A percentile compares a stretch with the other conserved stretches of the same genome.
Evolutionary conservation across 2,329 filamentous ascomycete genomes (phyloP).

Genomic region (Colletotrichum horii): DNA sequence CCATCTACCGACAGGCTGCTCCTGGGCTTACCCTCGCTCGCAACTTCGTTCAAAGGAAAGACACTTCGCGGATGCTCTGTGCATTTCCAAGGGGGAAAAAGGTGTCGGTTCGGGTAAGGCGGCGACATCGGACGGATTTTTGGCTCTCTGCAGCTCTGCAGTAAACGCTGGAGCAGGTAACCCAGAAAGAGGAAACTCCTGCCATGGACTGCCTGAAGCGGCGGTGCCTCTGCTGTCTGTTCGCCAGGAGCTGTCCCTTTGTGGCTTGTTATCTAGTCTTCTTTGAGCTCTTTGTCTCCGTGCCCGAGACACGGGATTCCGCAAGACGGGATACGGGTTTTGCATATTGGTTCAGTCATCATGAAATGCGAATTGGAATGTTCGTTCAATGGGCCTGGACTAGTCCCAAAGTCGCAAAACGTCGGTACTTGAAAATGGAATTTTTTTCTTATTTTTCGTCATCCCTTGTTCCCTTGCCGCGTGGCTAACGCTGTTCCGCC

Average conservation of each 20-base stretch:
- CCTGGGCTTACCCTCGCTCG: background rate
- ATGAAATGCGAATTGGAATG: background rate
- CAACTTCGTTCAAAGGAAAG: background rate
- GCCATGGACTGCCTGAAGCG: background rate
- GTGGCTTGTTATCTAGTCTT: background rate
- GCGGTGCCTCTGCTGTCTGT: background rate
- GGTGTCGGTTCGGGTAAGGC: background rate
- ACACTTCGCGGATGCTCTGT: background rate
- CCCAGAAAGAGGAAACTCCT: background rate
- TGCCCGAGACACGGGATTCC: background rate
- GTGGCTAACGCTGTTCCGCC: background rate
- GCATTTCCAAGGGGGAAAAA: background rate
- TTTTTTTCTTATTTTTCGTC: background rate
- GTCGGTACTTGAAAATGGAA: background rate
- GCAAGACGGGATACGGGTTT: background rate
- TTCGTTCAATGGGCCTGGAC: background rate
- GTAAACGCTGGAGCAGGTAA: background rate
- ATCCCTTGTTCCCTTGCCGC: background rate
- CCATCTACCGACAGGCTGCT: background rate
- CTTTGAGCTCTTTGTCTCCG: background rate
- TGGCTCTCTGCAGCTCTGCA: background rate
- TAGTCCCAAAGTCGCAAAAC: background rate
- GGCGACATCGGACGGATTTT: background rate
- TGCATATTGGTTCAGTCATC: background rate
- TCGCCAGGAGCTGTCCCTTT: background rate